Base-by-base conservation (phyloP, 2,329 filamentous ascomycete genomes). In the Biscogniauxia marginata region DNA sequence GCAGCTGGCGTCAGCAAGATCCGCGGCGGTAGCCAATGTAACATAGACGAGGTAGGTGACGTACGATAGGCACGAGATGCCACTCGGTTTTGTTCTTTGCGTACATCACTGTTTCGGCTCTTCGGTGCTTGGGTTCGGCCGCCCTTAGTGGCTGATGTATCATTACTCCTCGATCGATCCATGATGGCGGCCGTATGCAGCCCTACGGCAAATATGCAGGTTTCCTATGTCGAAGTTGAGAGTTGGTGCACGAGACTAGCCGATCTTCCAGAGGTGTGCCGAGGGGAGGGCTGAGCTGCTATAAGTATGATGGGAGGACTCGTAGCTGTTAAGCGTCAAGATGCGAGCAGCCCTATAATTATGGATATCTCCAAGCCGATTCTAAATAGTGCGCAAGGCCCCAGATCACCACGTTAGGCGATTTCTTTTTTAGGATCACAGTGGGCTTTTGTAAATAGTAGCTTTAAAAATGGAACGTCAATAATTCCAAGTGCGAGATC, bases 61-160 rank as follows among this genome's bases (percentile, higher is more conserved):
- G 48, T 63, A 75, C 73, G 68, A 61, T 70, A 68, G 13, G 64
- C 65, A 49, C 67, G 64, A 50, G 68, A 70, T 18, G 68, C 66
- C 49, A 68, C 64, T 56, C 68, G 61, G 43, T 70, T 70, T 50
- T 69, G 67, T 49, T 70, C 68, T 49, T 69, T 70, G n/a, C 68
- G 62, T 8, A 65, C 53, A 30, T 67, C 67, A 48, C 63, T 69
- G 49, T 69, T 70, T 45, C 66, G 60, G 34, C 63, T 56, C 57
- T 65, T 70, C 43, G 64, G 54, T n/a, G 59, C 55, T 49, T 58
- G 63, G 20, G 60, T 24, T 21, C 62, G 64, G 34, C 51, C 51
- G 11, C 55, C 34, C 13, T 53, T 21, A 39, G 56, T 52, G 21
- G 60, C 45, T 18, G 59, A 30, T n/a, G 55, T n/a, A 16, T 48